Base-by-base conservation (phyloP, 163 green algal genomes). In the Prototheca wickerhamii region DNA sequence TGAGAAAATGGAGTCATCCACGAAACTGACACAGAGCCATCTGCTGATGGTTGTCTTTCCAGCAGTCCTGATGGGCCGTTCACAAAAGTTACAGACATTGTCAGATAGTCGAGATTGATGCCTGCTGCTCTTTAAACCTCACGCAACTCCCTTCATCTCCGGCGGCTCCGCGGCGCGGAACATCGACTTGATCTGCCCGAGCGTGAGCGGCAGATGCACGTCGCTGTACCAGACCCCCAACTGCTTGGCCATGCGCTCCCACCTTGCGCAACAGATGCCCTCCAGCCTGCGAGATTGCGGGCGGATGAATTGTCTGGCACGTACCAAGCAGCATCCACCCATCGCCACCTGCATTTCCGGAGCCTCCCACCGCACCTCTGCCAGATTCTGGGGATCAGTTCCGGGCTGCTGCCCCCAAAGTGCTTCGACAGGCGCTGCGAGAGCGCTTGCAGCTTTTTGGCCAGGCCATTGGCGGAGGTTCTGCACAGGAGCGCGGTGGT, bases 341-440 rank as follows among this genome's bases (percentile, higher is more conserved):
- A 3, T 21, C 20, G 40, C 35, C 28, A 29, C 8, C 42, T 46
- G 8, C 28, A 50, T n/a, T 1, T 5, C 58, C 26, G 25, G 28
- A 25, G 15, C 17, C 23, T 8, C 1, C 20, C 30, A 12, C 51
- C 69, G 32, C 73, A 75, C 49, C 58, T 64, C 28, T 60, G 31
- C 76, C 76, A 83, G 18, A 83, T 69, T 7, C 59, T 35, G 0
- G 57, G 65, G 23, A 71, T 61, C 8, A 83, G 64, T 25, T 61
- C 31, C 2, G 76, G 76, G 25, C 65, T 71, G 42, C 40, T 74
- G 54, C 50, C 50, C 26, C 60, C 71, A 52, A 83, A 60, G 55
- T 83, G 76, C 73, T 83, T 83, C n/a, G 58, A 31, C 2, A 78
- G 58, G 34, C 73, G 63, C 43, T 69, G 59, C 46, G 37, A 29